A percentile compares a stretch with the other conserved stretches of the same genome.
Evolutionary conservation across 495 filamentous ascomycete genomes (phyloP).

Genomic region (Oidiodendron maius): DNA sequence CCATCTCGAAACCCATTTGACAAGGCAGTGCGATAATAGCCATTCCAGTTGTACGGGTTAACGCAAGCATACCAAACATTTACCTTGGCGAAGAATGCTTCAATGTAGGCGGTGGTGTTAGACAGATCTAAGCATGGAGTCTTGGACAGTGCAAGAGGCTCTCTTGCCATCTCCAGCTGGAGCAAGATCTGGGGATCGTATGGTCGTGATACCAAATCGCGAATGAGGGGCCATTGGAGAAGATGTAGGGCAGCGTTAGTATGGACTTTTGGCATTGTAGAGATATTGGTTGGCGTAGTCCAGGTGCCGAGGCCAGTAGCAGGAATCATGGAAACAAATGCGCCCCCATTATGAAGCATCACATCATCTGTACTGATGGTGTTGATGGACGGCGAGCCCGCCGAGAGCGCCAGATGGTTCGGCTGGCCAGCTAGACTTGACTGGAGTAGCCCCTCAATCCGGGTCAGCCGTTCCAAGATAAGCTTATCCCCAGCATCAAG

Average conservation of each 20-base stretch:
- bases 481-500: conserved; percentile 81
- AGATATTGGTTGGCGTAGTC: conserved; percentile 66
- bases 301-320: conserved; percentile 67
- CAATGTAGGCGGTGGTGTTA: conserved; percentile 67
- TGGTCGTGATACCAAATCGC: conserved; percentile 65
- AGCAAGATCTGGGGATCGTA: conserved; percentile 74
- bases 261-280: conserved; percentile 78
- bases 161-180: conserved; percentile 75
- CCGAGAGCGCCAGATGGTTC: conserved; percentile 40
- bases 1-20: conserved; percentile 69
- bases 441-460: conserved; percentile 74
- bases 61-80: conserved; percentile 85
- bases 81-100: conserved; percentile 71
- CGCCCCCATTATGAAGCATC: conserved; percentile 35
- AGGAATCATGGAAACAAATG: conserved; percentile 53
- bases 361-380: conserved; percentile 60
- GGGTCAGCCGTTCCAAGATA: conserved; percentile 68
- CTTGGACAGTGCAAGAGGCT: conserved; percentile 61
- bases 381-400: conserved; percentile 63
- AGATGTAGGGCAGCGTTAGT: conserved; percentile 74
- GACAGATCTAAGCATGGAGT: conserved; percentile 61
- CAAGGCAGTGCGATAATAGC: conserved; percentile 65
- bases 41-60: conserved; percentile 76
- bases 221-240: conserved; percentile 74
- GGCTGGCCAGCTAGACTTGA: conserved; percentile 50